Conservation (phyloP, 352 stramenopile species). For the Phytophthora fragariae region DNA sequence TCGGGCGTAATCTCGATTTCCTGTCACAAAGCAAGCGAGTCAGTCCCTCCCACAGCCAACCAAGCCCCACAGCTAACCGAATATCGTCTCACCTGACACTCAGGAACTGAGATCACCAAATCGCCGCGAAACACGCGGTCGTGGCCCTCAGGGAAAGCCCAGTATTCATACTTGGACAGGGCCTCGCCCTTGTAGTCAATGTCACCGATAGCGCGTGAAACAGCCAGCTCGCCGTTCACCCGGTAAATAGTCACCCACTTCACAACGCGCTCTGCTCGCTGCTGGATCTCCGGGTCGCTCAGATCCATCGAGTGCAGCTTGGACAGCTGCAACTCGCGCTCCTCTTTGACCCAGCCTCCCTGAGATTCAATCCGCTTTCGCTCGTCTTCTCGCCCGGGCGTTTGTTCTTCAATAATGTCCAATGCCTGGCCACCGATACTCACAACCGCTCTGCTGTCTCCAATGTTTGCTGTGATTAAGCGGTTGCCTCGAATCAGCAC, state of each 20-base stretch:
- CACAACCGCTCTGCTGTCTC: constrained; percentile 88
- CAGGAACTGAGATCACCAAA: constrained; percentile 85
- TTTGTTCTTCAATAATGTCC: constrained; percentile 91
- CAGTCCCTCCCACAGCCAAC: constrained; percentile 1
- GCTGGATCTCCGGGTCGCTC: constrained; percentile 85
- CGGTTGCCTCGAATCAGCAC: constrained; percentile 85
- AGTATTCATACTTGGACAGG: constrained; percentile 82
- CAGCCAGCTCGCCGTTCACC: constrained; percentile 93
- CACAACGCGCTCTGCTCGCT: constrained; percentile 82
- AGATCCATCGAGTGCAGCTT: constrained; percentile 91
- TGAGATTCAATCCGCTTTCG: constrained; percentile 73
- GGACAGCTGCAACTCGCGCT: constrained; percentile 88
- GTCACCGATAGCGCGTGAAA: constrained; percentile 93
- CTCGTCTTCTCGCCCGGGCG: constrained; percentile 76
- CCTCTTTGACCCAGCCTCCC: constrained; percentile 84
- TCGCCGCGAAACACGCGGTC: constrained; percentile 83
- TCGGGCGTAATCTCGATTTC: constrained; percentile 91
- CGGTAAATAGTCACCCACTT: constrained; percentile 89
- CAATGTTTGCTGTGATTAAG: constrained; percentile 87
- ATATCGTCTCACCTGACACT: constrained; percentile 64
- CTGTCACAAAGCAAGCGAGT: constrained; percentile 39
- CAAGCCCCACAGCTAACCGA: constrained; percentile 18
- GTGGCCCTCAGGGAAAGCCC: constrained; percentile 86
- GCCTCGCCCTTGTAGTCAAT: constrained; percentile 91
- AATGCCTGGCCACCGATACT: constrained; percentile 81